Base-by-base conservation (phyloP, 306 rosid genomes). In the Prosopis cineraria region DNA sequence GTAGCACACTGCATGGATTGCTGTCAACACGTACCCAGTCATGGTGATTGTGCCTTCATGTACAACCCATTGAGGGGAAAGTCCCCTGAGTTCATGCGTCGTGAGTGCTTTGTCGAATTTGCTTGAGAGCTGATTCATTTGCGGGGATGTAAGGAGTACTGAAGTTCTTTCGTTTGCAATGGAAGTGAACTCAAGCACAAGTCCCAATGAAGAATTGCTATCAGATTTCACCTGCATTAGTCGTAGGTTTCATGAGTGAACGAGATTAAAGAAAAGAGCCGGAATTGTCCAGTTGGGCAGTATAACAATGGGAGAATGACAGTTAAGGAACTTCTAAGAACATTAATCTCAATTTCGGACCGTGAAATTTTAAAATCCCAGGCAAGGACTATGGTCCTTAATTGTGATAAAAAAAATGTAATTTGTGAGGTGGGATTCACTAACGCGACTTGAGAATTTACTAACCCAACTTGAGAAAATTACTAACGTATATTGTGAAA, bases 211-310 rank as follows among this genome's bases (percentile, higher is more conserved):
- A 83, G 94, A 95, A 84, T 88, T 84, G 31, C 64, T 80, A 45
- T 78, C 84, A 4, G 90, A 88, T 81, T 84, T 89, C 77, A 90
- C 97, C 99, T 95, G 89, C 87, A 85, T 79, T 36, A 65, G 69
- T 84, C 55, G 44, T 30, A 48, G 27, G 72, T 37, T 79, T 56
- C 34, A 30, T 24, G 3, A 78, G 74, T 78, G 73, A 78, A 71
- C 67, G 4, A 27, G 24, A 70, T 53, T 48, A 19, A 53, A 79
- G 72, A 55, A 53, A 70, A 31, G 65, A 41, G 60, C 78, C 45
- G 52, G 69, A 44, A 25, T 55, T 20, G 68, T 48, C 25, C 59
- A 31, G 55, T 44, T 29, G 58, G 36, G 65, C 48, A 45, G 20
- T 25, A 34, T 13, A 33, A 45, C 72, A 66, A 52, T 52, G 10